phyloP scores from a whole-genome alignment of 1,139 yeast genomes.

The Hansenula lynferdii region DNA sequence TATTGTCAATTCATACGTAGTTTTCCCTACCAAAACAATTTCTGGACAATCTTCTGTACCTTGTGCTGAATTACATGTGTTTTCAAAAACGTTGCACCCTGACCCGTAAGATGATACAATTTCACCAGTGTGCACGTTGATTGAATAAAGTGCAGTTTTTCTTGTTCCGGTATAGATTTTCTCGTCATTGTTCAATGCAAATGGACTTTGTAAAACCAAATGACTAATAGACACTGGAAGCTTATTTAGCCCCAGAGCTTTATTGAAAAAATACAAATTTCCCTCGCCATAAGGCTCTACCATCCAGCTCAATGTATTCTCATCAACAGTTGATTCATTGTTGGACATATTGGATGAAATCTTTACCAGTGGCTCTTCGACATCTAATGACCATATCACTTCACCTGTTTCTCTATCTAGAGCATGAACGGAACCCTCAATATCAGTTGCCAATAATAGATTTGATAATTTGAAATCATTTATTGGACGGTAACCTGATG shows the following conservation, averaged over 20 bases:
- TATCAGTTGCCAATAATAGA: slow-evolving; percentile 64
- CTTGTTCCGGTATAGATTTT: slow-evolving; percentile 87
- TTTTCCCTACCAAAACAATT: slow-evolving; percentile 30
- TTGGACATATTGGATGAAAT: slow-evolving; percentile 24
- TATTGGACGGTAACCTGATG: background rate
- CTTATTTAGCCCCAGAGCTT: slow-evolving; percentile 67
- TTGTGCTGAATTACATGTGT: slow-evolving; percentile 3
- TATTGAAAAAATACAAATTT: slow-evolving; percentile 78
- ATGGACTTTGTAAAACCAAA: slow-evolving; percentile 80
- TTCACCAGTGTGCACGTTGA: slow-evolving; percentile 74
- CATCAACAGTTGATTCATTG: slow-evolving; percentile 20
- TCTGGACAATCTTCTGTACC: slow-evolving; percentile 15
- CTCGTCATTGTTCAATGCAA: slow-evolving; percentile 73
- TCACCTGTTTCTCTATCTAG: slow-evolving; percentile 74
- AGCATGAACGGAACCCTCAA: slow-evolving; percentile 88
- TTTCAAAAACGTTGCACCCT: slow-evolving; percentile 3
- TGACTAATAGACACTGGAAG: slow-evolving; percentile 80
- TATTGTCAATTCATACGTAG: slow-evolving; percentile 54
- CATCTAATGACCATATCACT: slow-evolving; percentile 68
- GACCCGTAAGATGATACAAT: slow-evolving; percentile 68
- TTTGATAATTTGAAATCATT: slow-evolving; percentile 15
- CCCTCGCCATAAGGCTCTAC: slow-evolving; percentile 94
- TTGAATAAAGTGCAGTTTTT: slow-evolving; percentile 68
- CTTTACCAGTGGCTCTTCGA: slow-evolving; percentile 31
- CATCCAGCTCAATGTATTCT: slow-evolving; percentile 52